Evolutionary conservation across 345 rosid genomes (phyloP).

Genomic region (sweet orange (Citrus sinensis)): DNA sequence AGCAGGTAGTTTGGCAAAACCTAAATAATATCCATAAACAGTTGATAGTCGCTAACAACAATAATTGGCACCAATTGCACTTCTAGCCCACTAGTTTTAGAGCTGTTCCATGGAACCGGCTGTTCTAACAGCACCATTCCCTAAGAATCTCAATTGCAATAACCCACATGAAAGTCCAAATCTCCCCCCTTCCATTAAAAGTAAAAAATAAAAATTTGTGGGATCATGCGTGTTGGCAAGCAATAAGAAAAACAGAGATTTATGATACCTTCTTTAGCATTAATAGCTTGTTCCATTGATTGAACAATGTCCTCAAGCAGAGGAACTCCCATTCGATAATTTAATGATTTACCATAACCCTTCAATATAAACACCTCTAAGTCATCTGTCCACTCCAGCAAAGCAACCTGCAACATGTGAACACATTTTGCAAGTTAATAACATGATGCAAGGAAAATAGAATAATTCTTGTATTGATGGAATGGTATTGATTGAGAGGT

Average conservation of each 20-base stretch:
- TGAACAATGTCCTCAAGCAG: conserved; percentile 77
- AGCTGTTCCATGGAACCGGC: neutral
- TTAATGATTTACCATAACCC: conserved; percentile 83
- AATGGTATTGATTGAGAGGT: neutral
- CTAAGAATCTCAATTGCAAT: neutral
- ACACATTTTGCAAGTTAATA: conserved; percentile 17
- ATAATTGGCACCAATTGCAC: neutral
- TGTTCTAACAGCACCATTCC: neutral
- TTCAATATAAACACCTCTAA: conserved; percentile 72
- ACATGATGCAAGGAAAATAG: neutral
- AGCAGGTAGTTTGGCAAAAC: neutral
- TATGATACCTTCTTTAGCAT: conserved; percentile 66
- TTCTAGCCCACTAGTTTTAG: neutral
- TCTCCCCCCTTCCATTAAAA: neutral
- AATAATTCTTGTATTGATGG: neutral
- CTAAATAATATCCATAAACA: neutral
- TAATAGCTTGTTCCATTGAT: conserved; percentile 87
- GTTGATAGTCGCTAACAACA: neutral
- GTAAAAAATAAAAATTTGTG: neutral
- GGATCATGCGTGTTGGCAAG: neutral
- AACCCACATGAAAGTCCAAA: neutral
- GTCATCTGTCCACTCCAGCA: conserved; percentile 98
- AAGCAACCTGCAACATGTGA: conserved; percentile 51
- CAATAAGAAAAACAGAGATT: neutral
- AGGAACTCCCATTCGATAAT: conserved; percentile 89